Base-by-base conservation (phyloP, 1,284 basidiomycete species). In the Leccinum holopus region DNA sequence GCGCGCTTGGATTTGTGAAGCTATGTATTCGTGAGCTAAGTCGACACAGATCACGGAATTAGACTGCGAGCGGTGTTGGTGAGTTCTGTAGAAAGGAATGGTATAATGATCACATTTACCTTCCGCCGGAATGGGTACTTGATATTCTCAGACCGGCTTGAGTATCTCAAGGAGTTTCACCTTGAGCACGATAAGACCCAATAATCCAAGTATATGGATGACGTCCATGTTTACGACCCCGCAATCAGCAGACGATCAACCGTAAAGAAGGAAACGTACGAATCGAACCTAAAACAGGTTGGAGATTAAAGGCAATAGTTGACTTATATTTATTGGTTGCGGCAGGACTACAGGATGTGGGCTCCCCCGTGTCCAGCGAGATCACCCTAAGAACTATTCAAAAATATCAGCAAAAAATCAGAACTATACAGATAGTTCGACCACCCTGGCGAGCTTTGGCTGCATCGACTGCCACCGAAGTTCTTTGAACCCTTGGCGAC, bases 1-100 rank as follows among this genome's bases (percentile, higher is more conserved):
- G 93, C 92, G 49, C 88, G 84, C 55, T 83, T 83, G 1, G 79
- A 76, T 74, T 90, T 92, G 2, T 94, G 94, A 1, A 97, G 81
- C 54, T 83, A 87, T 78, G 69, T 94, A 94, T 69, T 94, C 90
- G 55, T 86, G 81, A 0, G 90, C 94, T 2, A 96, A 82, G 35
- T 88, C 84, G 2, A 88, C 78, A 1, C 90, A 92, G 1, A 85
- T 78, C 1, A 77, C 75, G 9, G 92, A 78, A 68, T 37, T 87
- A 92, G 6, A 80, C 94, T 94, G 68, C 10, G 44, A 25, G 9
- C 12, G 28, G 57, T 18, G 25, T 49, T 18, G 16, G 18, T 61
- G n/a, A 54, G 47, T 11, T 32, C 9, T 14, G 55, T n/a, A 18
- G 41, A 18, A 30, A 53, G 18, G 10, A 4, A 18, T 9, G 3